Evolutionary conservation across 129 eudicot genomes (phyloP), one percentile per base, ranked within the genome.

Genomic region (Pseudognaphalium luteoalbum): DNA sequence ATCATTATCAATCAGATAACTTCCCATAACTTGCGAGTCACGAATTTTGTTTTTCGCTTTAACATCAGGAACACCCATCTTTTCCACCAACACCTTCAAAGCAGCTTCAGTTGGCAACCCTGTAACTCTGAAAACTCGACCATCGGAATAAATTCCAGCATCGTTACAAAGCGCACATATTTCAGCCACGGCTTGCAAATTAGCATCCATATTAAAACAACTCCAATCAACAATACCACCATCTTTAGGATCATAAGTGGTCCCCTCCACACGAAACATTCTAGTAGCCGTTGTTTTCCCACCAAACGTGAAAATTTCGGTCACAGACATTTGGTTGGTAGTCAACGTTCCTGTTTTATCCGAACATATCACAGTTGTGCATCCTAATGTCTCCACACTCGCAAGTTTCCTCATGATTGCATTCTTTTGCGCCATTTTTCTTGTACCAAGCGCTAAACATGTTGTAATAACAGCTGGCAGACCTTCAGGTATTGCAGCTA

Each of bases 101-200:
- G 97, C 97, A 22, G 96, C 97, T 81, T 92, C 93, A 39, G 98
- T 92, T 37, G 96, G 97, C 86, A 92, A 81, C 16, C 97, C 93
- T 10, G 90, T 89, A 51, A 84, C 88, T 57, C 82, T 74, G 34
- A 84, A 80, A n/a, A 79, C 76, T 66, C 83, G 87, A 14, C 90
- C 90, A 42, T 87, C 85, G 65, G 78, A 62, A 73, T 87, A 83
- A 39, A 91, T 74, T 25, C 93, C 96, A 22, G 96, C 98, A 86
- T 92, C 96, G 68, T 92, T 89, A 80, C 98, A 92, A 35, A 92
- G 61, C 22, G 96, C 90, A 71, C 91, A 91, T 63, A 89, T 81
- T 76, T 89, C 88, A 44, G 98, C 97, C 80, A 89, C 84, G 10
- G 79, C 82, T 80, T 87, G 97, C 79, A 92, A 78, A 74, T 89